phyloP scores from a whole-genome alignment of 2,329 filamentous ascomycete genomes.

The Colletotrichum acutatum region DNA sequence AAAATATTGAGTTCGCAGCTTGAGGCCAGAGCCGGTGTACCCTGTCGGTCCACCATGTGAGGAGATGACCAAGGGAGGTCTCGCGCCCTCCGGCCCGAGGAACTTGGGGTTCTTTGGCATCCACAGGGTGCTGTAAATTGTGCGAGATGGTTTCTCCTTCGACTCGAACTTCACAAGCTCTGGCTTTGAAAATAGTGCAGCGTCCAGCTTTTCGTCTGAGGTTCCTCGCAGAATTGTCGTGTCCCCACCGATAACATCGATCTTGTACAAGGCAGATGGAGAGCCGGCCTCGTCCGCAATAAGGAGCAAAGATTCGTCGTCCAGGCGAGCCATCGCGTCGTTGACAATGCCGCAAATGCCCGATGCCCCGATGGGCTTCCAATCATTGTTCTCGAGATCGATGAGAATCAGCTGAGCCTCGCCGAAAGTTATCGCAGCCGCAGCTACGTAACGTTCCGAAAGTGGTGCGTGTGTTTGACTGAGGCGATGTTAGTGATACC shows the following conservation, averaged over 20 bases:
- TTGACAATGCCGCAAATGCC: slow-evolving; percentile 42
- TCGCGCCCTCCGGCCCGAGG: slow-evolving; percentile 46
- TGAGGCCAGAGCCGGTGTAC: slow-evolving; percentile 54
- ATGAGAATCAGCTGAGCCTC: slow-evolving; percentile 49
- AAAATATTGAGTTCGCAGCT: slow-evolving; percentile 60
- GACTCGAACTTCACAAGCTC: slow-evolving; percentile 46
- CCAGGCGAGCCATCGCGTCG: slow-evolving; percentile 48
- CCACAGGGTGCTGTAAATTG: slow-evolving; percentile 59
- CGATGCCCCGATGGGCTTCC: slow-evolving; percentile 43
- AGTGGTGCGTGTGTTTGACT: slow-evolving; percentile 55
- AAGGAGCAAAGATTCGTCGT: slow-evolving; percentile 49
- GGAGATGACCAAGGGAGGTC: slow-evolving; percentile 61
- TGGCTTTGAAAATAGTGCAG: slow-evolving; percentile 49
- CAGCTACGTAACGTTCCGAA: slow-evolving; percentile 47
- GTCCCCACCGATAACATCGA: slow-evolving; percentile 41
- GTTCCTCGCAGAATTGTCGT: slow-evolving; percentile 46
- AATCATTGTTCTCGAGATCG: slow-evolving; percentile 46
- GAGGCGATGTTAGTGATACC: slow-evolving; percentile 1
- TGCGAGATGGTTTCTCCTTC: slow-evolving; percentile 41
- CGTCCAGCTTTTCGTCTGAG: slow-evolving; percentile 44
- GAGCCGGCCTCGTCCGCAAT: slow-evolving; percentile 47
- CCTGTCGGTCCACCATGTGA: slow-evolving; percentile 64
- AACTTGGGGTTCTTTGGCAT: slow-evolving; percentile 60
- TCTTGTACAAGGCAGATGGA: slow-evolving; percentile 48
- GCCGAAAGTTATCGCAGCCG: slow-evolving; percentile 47